Evolutionary conservation across 208 protist genomes (phyloP).

Genomic region (Acanthamoeba sp.): DNA sequence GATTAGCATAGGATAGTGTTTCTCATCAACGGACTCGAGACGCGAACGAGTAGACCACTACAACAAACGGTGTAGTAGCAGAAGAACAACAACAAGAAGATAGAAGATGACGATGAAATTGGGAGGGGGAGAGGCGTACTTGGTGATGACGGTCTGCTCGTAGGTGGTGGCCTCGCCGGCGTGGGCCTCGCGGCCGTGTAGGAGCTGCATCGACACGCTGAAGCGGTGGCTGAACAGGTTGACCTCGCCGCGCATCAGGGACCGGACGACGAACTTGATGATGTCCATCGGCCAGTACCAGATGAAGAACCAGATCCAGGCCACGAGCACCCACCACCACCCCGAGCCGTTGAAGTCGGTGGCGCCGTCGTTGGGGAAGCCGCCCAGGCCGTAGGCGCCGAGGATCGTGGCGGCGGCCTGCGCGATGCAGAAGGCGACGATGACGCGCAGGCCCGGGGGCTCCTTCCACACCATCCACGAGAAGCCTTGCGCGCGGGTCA

Average conservation of each 20-base stretch:
- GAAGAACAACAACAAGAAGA: background rate
- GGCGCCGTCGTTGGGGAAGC: slow-evolving; percentile 70
- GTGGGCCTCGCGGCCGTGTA: background rate
- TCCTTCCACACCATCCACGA: slow-evolving; percentile 80
- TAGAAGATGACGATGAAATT: no score
- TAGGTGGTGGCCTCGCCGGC: background rate
- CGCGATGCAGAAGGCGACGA: slow-evolving; percentile 84
- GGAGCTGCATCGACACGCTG: slow-evolving; percentile 8
- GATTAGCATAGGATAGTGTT: no score
- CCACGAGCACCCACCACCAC: slow-evolving; percentile 84
- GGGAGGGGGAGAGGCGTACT: background rate
- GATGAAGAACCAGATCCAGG: slow-evolving; percentile 86
- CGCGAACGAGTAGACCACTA: no score
- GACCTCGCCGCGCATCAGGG: slow-evolving; percentile 41
- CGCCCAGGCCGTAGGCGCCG: slow-evolving; percentile 83
- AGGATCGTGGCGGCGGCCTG: slow-evolving; percentile 84
- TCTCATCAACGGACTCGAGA: no score
- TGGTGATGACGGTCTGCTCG: slow-evolving; percentile 20
- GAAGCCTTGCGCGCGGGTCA: slow-evolving; percentile 81
- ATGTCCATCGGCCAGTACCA: slow-evolving; percentile 79
- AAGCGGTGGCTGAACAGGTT: slow-evolving; percentile 34
- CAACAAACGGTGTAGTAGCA: no score
- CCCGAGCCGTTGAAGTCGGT: slow-evolving; percentile 78
- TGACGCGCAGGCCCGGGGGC: slow-evolving; percentile 78
- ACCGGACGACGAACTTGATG: slow-evolving; percentile 45